Evolutionary conservation across 2,329 filamentous ascomycete species (phyloP), one percentile per base, ranked within the genome.

Genomic region (Trichoderma lentiforme): DNA sequence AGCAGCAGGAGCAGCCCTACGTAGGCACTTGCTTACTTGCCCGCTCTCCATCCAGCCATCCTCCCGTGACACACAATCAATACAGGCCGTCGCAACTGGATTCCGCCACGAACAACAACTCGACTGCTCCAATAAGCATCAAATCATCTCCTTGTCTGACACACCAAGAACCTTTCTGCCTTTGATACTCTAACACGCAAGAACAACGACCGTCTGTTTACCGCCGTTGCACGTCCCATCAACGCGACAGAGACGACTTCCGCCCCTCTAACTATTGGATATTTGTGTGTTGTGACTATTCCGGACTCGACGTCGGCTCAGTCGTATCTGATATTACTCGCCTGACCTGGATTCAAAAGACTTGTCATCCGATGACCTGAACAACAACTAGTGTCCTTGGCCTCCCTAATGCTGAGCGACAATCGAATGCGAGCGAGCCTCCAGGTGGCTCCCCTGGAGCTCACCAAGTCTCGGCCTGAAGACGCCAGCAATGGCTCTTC

Each of bases 371-470:
- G 67, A 81, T 80, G 80, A 79, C 76, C 76, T 77, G 72, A 74
- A 74, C 74, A 64, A 73, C 72, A 69, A 74, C 69, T 65, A 74
- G 73, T 73, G 73, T 75, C 73, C 72, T 75, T 75, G 76, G 76
- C 77, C 76, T 78, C 76, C 79, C 77, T 78, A 74, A 82, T 82
- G 81, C 79, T 81, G 75, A 80, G 76, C 75, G 81, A 84, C 76
- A 81, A 85, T 76, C 78, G 83, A 71, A 82, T 84, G 80, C 85
- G 87, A 81, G 84, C 87, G 79, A 90, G 87, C 83, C 84, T 89
- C 68, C 86, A 88, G 79, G 87, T 90, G 82, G 88, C 89, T 78
- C 88, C 89, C 72, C 82, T 91, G 73, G 78, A 84, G 65, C 85
- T 90, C 73, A 81, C 85, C 62, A 89, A 87, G 78, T 77, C 79